phyloP scores from a whole-genome alignment of 1,139 yeast species.

The Suhomyces terraborum region DNA sequence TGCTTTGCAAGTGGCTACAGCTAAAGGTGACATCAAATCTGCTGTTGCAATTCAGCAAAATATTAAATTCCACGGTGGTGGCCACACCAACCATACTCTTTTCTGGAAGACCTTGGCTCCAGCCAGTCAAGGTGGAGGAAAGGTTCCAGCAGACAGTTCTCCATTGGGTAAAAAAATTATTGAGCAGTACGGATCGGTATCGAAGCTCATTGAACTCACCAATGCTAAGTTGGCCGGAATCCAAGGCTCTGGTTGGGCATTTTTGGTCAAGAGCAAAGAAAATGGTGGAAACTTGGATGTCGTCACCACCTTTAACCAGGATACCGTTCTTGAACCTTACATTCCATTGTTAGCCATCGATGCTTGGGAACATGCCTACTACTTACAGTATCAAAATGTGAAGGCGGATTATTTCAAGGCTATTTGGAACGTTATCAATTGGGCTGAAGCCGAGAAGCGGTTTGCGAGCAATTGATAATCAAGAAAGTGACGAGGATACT shows the following conservation, averaged over 20 bases:
- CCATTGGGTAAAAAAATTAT: conserved; percentile 37
- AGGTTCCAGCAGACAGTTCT: conserved; percentile 36
- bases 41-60: conserved; percentile 40
- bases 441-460: conserved; percentile 50
- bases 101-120: conserved; percentile 52
- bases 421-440: conserved; percentile 51
- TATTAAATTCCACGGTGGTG: conserved; percentile 49
- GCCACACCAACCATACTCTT: conserved; percentile 46
- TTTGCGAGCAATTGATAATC: conserved; percentile 17
- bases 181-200: conserved; percentile 45
- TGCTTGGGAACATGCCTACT: conserved; percentile 56
- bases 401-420: conserved; percentile 51
- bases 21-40: conserved; percentile 40
- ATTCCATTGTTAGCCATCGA: conserved; percentile 50
- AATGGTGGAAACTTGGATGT: conserved; percentile 44
- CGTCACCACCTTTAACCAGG: conserved; percentile 48
- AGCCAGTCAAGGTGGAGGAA: conserved; percentile 41
- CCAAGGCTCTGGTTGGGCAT: conserved; percentile 56
- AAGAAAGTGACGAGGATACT: too few species aligned
- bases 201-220: conserved; percentile 39
- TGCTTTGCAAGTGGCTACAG: conserved; percentile 36
- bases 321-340: conserved; percentile 44
- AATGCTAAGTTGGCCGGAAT: conserved; percentile 46
- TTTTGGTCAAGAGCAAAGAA: conserved; percentile 44
- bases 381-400: conserved; percentile 51